Percentiles rank a stretch among this genome's conserved stretches.
phyloP scores from a whole-genome alignment of 2,329 filamentous ascomycete species.

The Fusarium armeniacum region DNA sequence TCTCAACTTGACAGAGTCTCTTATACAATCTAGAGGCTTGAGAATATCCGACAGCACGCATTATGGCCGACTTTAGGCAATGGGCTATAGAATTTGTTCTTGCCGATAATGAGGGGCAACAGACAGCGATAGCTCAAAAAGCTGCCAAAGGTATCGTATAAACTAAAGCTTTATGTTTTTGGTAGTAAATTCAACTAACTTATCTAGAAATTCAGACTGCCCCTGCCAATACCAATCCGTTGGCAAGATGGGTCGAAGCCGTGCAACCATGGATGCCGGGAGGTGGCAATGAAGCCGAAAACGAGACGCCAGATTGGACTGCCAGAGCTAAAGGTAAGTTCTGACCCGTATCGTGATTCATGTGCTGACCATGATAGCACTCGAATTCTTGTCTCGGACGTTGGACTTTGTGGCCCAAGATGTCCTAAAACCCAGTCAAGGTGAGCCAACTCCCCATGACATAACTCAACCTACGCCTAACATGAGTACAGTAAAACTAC shows the following conservation, averaged over 20 bases:
- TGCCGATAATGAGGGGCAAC: conserved; percentile 61
- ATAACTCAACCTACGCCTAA: conserved; percentile 15
- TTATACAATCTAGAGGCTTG: not conserved
- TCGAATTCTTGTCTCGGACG: conserved; percentile 70
- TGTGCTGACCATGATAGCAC: conserved; percentile 55
- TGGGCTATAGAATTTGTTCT: conserved; percentile 69
- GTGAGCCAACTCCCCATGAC: conserved; percentile 49
- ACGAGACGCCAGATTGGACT: conserved; percentile 65
- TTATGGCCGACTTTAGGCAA: conserved; percentile 66
- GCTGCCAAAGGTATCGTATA: conserved; percentile 59
- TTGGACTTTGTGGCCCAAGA: conserved; percentile 63
- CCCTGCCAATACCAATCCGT: conserved; percentile 59
- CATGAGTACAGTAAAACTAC: conserved; percentile 57
- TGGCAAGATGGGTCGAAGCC: conserved; percentile 69
- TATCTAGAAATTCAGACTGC: conserved; percentile 61
- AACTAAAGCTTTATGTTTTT: not conserved
- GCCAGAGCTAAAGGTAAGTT: conserved; percentile 64
- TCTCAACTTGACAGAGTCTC: not conserved
- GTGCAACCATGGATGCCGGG: conserved; percentile 68
- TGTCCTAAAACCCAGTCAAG: conserved; percentile 65
- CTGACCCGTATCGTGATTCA: not conserved
- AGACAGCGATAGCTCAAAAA: conserved; percentile 59
- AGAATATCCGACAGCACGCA: conserved; percentile 2
- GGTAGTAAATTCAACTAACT: conserved; percentile 27
- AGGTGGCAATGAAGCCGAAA: conserved; percentile 56